phyloP scores from a whole-genome alignment of 129 eudicot species.

The Saposhnikovia divaricata region DNA sequence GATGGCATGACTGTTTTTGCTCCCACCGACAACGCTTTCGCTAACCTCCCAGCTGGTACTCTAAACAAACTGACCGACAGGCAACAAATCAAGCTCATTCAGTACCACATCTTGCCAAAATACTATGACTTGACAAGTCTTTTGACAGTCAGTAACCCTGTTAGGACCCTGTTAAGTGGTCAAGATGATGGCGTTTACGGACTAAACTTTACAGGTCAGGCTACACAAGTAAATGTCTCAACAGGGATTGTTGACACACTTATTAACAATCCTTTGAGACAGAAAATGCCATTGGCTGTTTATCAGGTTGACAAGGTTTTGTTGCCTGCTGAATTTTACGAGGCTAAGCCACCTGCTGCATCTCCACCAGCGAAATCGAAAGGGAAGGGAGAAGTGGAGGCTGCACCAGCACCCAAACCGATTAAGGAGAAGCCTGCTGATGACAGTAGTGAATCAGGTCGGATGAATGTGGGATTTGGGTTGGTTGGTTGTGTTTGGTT shows the following conservation, averaged over 20 bases:
- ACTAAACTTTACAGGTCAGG: constrained; percentile 38
- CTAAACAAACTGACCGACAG: constrained; percentile 42
- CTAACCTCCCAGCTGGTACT: constrained; percentile 57
- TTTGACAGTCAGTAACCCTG: constrained; percentile 67
- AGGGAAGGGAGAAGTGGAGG: neutral
- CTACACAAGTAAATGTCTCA: constrained; percentile 61
- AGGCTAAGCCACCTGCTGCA: constrained; percentile 43
- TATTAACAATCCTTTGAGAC: constrained; percentile 47
- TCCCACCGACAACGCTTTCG: constrained; percentile 86
- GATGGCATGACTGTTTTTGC: constrained; percentile 83
- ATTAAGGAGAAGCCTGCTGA: neutral
- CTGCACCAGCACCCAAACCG: neutral
- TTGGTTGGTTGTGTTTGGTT: constrained; percentile 24
- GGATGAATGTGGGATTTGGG: constrained; percentile 26
- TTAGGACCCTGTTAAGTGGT: constrained; percentile 57
- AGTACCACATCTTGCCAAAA: constrained; percentile 56
- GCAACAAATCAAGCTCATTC: constrained; percentile 54
- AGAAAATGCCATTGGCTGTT: constrained; percentile 54
- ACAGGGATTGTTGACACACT: constrained; percentile 33
- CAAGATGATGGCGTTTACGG: constrained; percentile 38
- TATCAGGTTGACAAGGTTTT: constrained; percentile 60
- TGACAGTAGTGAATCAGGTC: constrained; percentile 12
- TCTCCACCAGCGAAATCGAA: constrained; percentile 16
- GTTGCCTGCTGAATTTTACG: constrained; percentile 35
- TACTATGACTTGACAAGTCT: constrained; percentile 40